Conservation (phyloP, 1,284 basidiomycete species). For the Puccinia polysora region DNA sequence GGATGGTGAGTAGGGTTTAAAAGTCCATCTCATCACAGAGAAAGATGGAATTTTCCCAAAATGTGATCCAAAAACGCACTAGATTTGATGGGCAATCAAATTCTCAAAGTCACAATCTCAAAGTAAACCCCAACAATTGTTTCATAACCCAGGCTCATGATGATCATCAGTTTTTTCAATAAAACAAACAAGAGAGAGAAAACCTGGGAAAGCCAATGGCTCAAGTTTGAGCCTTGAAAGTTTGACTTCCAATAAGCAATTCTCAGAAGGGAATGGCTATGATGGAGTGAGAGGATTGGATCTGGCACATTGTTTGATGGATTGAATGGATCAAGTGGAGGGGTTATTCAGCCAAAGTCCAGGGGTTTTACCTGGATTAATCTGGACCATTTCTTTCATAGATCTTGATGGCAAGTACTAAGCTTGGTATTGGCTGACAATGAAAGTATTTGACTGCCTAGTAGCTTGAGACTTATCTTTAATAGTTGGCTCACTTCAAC, state of each 20-base stretch:
- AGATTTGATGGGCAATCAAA: background rate
- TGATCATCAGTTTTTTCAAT: no score
- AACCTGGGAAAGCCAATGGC: conserved; percentile 19
- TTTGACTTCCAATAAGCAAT: background rate
- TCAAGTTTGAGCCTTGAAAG: background rate
- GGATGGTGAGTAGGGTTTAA: background rate
- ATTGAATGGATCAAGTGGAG: no score
- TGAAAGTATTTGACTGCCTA: background rate
- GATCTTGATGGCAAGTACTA: background rate
- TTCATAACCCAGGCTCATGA: no score
- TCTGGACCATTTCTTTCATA: conserved; percentile 1
- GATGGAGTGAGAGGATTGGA: no score
- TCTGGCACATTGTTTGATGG: no score
- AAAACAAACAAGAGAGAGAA: background rate
- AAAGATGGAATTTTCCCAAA: conserved; percentile 22
- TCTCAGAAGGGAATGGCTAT: no score
- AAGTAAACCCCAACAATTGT: no score
- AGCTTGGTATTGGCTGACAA: no score
- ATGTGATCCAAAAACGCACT: conserved; percentile 15
- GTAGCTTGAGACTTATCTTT: conserved; percentile 11
- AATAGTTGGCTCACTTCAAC: conserved; percentile 8
- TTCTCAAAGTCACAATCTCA: background rate
- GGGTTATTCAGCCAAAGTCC: no score
- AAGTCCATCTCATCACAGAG: conserved; percentile 22
- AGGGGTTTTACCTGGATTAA: conserved; percentile 16